Percentiles rank a stretch among this genome's conserved stretches.
These are phyloP conservation scores for Mycena maculata DNA, from an alignment of 768 basidiomycete species.

Conservation along the genomic window DNA sequence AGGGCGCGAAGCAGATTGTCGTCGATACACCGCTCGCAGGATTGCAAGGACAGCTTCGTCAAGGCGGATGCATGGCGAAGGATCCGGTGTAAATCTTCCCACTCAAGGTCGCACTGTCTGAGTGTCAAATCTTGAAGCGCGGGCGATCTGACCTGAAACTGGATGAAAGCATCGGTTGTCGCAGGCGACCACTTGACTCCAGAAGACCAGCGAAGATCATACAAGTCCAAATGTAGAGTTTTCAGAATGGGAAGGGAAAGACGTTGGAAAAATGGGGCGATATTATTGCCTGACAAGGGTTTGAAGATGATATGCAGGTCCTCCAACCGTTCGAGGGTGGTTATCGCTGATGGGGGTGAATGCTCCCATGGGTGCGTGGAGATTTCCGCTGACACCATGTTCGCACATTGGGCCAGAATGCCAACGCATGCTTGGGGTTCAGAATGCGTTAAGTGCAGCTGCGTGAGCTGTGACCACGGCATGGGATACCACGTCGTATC, in stretches of 20 bases:
- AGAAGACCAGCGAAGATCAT: too few species aligned
- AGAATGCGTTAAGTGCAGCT: neutral
- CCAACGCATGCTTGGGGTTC: neutral
- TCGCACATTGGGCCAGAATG: neutral
- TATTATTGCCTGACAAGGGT: neutral
- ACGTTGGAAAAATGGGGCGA: conserved; percentile 1
- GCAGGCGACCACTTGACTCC: neutral
- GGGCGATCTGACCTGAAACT: neutral
- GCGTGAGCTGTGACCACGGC: conserved; percentile 9
- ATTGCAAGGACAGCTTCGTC: neutral
- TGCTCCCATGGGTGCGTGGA: neutral
- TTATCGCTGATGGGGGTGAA: neutral
- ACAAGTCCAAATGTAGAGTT: neutral
- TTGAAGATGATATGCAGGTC: neutral
- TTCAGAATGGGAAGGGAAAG: neutral
- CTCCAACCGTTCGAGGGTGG: neutral
- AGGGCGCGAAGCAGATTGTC: neutral
- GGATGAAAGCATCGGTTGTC: neutral
- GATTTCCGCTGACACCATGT: neutral
- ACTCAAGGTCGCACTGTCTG: neutral
- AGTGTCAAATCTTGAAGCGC: neutral
- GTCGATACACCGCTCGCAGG: neutral
- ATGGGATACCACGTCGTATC: neutral
- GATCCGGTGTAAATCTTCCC: neutral
- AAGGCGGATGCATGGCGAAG: neutral